Base-by-base conservation (phyloP, 306 rosid genomes). In the Clitoria ternatea region DNA sequence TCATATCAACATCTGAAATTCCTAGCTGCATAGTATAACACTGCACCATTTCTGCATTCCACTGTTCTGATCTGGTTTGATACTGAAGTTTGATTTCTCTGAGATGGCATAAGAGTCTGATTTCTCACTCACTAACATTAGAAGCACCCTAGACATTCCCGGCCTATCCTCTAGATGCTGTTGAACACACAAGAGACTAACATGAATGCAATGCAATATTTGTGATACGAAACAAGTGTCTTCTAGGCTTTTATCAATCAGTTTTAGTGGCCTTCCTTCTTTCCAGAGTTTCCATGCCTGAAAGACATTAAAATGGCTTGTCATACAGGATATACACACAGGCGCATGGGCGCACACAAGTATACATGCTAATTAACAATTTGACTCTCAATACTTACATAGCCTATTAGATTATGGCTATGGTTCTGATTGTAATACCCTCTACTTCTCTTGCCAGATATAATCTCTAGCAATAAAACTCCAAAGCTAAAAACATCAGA, bases 261-360 rank as follows among this genome's bases (percentile, higher is more conserved):
- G 49, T 32, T 87, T 86, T 60, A 74, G 13, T 15, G 80, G 74
- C 40, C 61, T 76, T 2, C 82, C 92, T 72, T 82, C 86, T 27
- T 82, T 85, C 90, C 87, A 89, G 1, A 83, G 56, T 70, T 59
- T 82, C 89, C 90, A 87, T 18, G 89, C 92, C 96, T 89, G 83
- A 40, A 63, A 70, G 13, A 64, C 20, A 45, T 15, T 14, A 12
- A 42, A 26, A 61, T n/a, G 60, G 4, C 43, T 33, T 53, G 54
- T 72, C 22, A 73, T 29, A 15, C 12, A 61, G 15, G 53, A 33
- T 15, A 13, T n/a, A n/a, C n/a, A n/a, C n/a, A n/a, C n/a, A n/a
- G n/a, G n/a, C n/a, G n/a, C n/a, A n/a, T n/a, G n/a, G n/a, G n/a
- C n/a, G n/a, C 59, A 23, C 8, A 3, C 27, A 0, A 7, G 49